Evolutionary conservation across 805 yeast genomes (phyloP), one percentile per base, ranked within the genome.

Genomic region (Ascoidea tarda): DNA sequence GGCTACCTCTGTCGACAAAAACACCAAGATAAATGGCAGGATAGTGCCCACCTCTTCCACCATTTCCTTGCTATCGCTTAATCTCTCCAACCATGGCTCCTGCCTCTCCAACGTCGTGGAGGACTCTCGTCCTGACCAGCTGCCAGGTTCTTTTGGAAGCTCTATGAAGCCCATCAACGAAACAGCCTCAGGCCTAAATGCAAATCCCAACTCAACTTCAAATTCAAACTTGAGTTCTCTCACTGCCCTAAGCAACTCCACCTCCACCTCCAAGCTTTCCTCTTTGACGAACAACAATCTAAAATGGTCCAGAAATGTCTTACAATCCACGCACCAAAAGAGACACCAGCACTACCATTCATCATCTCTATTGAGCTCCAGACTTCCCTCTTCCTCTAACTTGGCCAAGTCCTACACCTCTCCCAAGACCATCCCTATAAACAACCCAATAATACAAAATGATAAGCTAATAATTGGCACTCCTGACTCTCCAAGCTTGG

Each of bases 11-110:
- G 55, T 54, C 14, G 57, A 54, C 12, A 54, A 54, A 16, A 47
- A 33, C 42, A 42, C 46, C 14, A 49, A 48, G 8, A 46, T 55
- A 14, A 50, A 56, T 33, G 58, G 58, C 10, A 14, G 51, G 12
- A 28, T 56, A 12, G 52, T 56, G 6, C 58, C 58, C 5, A 54
- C 58, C 1, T 51, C 53, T 14, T 54, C 57, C 6, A 32, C 55
- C n/a, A 56, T 56, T 8, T 51, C 54, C 1, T 51, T 56, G 16
- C 51, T 56, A 6, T 54, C 57, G 4, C 44, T 56, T 8, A 53
- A 52, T 1, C 44, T 28, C n/a, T 28, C 16, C n/a, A 21, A 44
- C n/a, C 47, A 32, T n/a, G 5, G 32, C 16, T 38, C 44, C 14
- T 10, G 8, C 4, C 8, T 8, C 44, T 38, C 28, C 28, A 21